Base-by-base conservation (phyloP, 1,139 yeast species). In the Debaryomycetaceae sp. region DNA sequence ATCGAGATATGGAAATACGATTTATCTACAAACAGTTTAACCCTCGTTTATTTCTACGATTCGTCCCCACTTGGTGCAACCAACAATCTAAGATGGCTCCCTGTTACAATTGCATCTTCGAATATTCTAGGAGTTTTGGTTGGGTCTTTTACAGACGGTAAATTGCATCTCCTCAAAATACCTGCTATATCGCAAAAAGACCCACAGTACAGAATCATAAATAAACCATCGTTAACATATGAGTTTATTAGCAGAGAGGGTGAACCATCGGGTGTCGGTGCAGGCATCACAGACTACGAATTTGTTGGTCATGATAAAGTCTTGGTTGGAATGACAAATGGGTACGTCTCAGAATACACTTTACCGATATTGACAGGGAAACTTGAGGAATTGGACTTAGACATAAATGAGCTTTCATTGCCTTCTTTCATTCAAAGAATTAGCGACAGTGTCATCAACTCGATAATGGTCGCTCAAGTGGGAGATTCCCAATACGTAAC, bases 131-230 rank as follows among this genome's bases (percentile, higher is more conserved):
- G 78, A 4, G 57, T 78, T 0, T 50, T 84, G 14, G 75, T 76
- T 1, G 82, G 81, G 13, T 67, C 73, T 0, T 81, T 78, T 49
- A 79, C 79, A 33, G 87, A 83, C 56, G 95, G 95, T 0, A 59
- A 67, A 4, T 59, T 81, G 4, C 80, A 82, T 40, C 55, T 84
- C 3, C 56, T 86, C 36, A 73, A 73, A 40, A 58, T 81, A 1
- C 34, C 41, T 1, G 18, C 35, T 9, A 18, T 32, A 5, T 17
- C 5, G 2, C 29, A 38, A n/a, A 17, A 42, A 38, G 34, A 46
- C 33, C 47, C 58, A 2, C 48, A 54, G 22, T 35, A 28, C 26
- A 55, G 52, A 13, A 53, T 70, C 6, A 45, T 45, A 2, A 58
- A 54, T 2, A 50, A 47, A 14, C 47, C 48, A 17, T 41, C 49